These are phyloP conservation scores for Suhomyces choctaworum DNA, from an alignment of 1,139 yeast genomes.

Conservation along the genomic window DNA sequence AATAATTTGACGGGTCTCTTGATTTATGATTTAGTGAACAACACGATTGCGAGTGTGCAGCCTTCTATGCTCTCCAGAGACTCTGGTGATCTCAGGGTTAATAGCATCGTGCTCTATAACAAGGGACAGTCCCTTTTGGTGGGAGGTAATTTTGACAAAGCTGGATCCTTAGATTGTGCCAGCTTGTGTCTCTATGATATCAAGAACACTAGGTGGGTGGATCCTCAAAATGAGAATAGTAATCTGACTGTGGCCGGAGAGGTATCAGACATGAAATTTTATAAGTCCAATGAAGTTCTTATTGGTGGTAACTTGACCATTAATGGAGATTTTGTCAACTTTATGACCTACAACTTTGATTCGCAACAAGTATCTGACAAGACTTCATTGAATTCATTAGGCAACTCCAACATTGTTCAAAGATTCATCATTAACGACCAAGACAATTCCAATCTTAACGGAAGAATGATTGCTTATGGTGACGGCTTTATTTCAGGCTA, in stretches of 20 bases:
- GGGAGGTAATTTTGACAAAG: conserved; percentile 72
- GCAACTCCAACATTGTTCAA: conserved; percentile 42
- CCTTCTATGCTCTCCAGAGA: conserved; percentile 44
- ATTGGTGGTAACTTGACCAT: conserved; percentile 62
- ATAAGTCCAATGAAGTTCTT: conserved; percentile 50
- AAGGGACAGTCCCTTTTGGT: conserved; percentile 55
- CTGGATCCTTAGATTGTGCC: conserved; percentile 60
- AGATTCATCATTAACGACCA: conserved; percentile 51
- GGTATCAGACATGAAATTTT: conserved; percentile 56
- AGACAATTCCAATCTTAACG: conserved; percentile 40
- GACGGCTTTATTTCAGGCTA: conserved; percentile 47
- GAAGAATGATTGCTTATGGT: conserved; percentile 60
- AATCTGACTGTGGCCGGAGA: conserved; percentile 45
- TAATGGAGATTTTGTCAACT: conserved; percentile 34
- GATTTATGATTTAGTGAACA: conserved; percentile 49
- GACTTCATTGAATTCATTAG: conserved; percentile 26
- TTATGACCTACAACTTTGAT: conserved; percentile 56
- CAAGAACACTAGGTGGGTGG: conserved; percentile 54
- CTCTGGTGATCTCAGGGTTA: conserved; percentile 39
- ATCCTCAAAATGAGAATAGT: conserved; percentile 40
- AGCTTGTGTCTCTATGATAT: conserved; percentile 71
- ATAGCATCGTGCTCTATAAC: conserved; percentile 55
- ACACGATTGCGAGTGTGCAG: conserved; percentile 43
- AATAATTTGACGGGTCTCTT: conserved; percentile 45
- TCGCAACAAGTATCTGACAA: conserved; percentile 25